phyloP scores from a whole-genome alignment of 2,329 filamentous ascomycete species.

The Monilinia fructicola region DNA sequence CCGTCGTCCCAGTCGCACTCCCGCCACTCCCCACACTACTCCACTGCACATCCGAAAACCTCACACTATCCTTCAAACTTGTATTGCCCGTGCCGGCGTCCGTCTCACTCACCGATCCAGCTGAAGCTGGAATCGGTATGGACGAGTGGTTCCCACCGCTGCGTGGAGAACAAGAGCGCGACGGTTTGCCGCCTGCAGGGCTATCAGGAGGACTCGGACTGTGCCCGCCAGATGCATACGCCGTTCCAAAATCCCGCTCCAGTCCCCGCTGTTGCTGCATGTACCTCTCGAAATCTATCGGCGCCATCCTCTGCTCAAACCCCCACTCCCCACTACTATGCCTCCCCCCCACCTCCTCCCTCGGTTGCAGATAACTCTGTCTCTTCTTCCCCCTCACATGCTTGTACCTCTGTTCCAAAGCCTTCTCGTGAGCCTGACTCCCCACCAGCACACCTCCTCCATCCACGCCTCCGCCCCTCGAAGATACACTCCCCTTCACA shows the following conservation, averaged over 20 bases:
- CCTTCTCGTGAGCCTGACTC: not conserved
- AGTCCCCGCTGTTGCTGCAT: slow-evolving; percentile 7
- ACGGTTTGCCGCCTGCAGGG: no score
- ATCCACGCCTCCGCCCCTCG: not conserved
- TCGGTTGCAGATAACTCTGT: slow-evolving; percentile 8
- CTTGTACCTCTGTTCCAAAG: slow-evolving; percentile 6
- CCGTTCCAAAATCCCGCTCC: not conserved
- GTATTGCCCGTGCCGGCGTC: not conserved
- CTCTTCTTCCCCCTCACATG: slow-evolving; percentile 4
- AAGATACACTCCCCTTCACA: slow-evolving; percentile 3
- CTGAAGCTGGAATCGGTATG: not conserved
- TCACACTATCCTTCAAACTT: not conserved
- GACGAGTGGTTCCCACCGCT: not conserved
- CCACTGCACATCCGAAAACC: slow-evolving; percentile 18
- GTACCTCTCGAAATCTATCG: not conserved
- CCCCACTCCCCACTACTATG: not conserved
- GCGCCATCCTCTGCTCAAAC: not conserved
- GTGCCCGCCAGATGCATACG: not conserved
- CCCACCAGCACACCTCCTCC: not conserved
- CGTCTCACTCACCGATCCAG: not conserved
- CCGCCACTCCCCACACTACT: slow-evolving; percentile 1
- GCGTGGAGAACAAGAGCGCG: not conserved
- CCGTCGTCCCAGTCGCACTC: not conserved
- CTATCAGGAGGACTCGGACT: slow-evolving; percentile 1
- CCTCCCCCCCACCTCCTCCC: not conserved